A percentile compares a stretch with the other conserved stretches of the same genome.
Evolutionary conservation across 2,329 filamentous ascomycete genomes (phyloP).

Genomic region (Aaosphaeria arxii): DNA sequence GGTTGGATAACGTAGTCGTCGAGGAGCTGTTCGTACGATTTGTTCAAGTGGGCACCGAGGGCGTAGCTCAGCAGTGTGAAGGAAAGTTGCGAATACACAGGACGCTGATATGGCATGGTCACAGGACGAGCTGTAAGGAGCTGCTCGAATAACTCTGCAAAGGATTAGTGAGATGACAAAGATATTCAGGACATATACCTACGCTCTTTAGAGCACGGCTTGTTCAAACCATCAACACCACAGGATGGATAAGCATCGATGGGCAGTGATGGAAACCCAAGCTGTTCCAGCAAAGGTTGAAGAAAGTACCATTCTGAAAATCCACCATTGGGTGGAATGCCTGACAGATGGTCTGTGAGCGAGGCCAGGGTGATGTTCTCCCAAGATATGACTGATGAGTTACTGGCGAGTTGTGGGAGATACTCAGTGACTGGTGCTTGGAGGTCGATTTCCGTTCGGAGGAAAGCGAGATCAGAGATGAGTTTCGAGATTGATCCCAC

Average conservation of each 20-base stretch:
- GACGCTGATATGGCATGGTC: background rate
- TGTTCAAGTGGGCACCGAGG: background rate
- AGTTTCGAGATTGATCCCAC: slow-evolving; percentile 4
- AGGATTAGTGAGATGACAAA: background rate
- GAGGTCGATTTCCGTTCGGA: slow-evolving; percentile 2
- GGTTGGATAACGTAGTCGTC: background rate
- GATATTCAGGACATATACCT: background rate
- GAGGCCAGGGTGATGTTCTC: slow-evolving; percentile 2
- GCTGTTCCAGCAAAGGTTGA: background rate
- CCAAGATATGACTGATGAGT: background rate
- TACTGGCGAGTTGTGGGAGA: background rate
- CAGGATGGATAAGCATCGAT: slow-evolving; percentile 1
- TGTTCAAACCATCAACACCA: slow-evolving; percentile 3
- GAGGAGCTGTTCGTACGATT: background rate
- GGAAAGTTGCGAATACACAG: background rate
- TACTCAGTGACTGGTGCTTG: background rate
- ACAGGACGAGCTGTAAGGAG: background rate
- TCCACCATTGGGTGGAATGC: slow-evolving; percentile 4
- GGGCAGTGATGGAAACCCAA: slow-evolving; percentile 2
- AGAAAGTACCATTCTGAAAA: slow-evolving; percentile 5
- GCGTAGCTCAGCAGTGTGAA: background rate
- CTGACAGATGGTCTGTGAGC: slow-evolving; percentile 3
- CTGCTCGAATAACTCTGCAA: background rate
- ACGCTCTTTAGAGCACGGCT: slow-evolving; percentile 3
- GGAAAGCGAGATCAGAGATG: slow-evolving; percentile 1